A percentile compares a stretch with the other conserved stretches of the same genome.
Evolutionary conservation across 306 rosid genomes (phyloP).

Genomic region (Fagus crenata): DNA sequence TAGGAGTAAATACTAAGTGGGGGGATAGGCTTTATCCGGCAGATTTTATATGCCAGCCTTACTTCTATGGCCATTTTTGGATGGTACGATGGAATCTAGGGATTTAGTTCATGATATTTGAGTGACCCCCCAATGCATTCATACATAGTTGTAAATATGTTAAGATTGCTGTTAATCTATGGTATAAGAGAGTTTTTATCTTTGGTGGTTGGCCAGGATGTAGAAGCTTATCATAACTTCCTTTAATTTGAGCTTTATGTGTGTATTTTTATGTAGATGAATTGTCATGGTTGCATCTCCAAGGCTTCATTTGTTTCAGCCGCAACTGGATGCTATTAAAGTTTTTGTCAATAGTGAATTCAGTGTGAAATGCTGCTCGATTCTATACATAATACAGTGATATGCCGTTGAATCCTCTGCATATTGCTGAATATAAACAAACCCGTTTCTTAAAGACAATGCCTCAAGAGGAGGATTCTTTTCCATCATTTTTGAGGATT

Average conservation of each 20-base stretch:
- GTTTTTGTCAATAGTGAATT: not conserved
- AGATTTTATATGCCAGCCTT: not conserved
- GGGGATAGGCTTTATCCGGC: not conserved
- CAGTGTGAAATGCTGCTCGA: not conserved
- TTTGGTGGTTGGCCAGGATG: not conserved
- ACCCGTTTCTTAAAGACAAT: not conserved
- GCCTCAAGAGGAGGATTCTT: not conserved
- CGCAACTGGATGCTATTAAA: not conserved
- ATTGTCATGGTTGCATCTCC: not conserved
- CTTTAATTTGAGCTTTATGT: not conserved
- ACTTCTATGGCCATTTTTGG: not conserved
- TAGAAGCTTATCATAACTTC: not conserved
- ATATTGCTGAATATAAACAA: not conserved
- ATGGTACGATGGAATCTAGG: not conserved
- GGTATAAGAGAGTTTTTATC: not conserved
- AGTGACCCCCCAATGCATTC: no score
- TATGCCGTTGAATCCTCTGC: no score
- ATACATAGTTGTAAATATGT: not conserved
- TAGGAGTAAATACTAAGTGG: not conserved
- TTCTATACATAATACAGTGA: no score
- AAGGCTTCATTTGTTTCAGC: not conserved
- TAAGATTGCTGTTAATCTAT: not conserved
- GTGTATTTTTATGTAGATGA: not conserved
- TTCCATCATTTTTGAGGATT: conserved; percentile 7
- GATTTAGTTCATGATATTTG: not conserved